These are phyloP conservation scores for Apiospora hydei DNA, from an alignment of 2,329 filamentous ascomycete species.

Conservation along the genomic window DNA sequence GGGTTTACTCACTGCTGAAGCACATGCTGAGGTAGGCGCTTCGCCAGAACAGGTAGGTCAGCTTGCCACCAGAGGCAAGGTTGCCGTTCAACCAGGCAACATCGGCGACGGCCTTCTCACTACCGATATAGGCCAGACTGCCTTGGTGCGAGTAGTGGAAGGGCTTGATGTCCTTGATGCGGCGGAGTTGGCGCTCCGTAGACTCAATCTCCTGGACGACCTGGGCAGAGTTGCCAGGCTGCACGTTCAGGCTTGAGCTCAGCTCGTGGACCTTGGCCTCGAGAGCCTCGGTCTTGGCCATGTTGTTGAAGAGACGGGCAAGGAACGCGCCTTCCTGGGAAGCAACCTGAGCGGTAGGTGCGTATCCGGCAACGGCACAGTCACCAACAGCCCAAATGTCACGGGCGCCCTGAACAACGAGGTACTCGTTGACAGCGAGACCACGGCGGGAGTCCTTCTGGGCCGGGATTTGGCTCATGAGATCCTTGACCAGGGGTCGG, in stretches of 20 bases:
- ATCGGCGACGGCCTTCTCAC: conserved; percentile 96
- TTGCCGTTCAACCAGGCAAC: conserved; percentile 98
- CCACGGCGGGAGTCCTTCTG: conserved; percentile 95
- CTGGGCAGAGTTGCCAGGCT: conserved; percentile 72
- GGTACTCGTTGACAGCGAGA: conserved; percentile 96
- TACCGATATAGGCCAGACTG: conserved; percentile 95
- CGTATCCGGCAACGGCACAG: conserved; percentile 96
- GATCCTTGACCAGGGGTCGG: conserved; percentile 86
- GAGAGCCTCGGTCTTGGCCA: conserved; percentile 90
- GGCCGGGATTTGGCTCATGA: conserved; percentile 90
- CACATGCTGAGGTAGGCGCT: conserved; percentile 99
- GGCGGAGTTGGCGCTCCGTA: conserved; percentile 84
- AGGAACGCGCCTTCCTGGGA: conserved; percentile 96
- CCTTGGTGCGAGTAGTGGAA: conserved; percentile 99
- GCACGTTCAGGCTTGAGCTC: conserved; percentile 65
- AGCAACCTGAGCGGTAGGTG: conserved; percentile 95
- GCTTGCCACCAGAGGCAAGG: conserved; percentile 87
- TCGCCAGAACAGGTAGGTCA: conserved; percentile 99
- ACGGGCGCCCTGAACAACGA: conserved; percentile 95
- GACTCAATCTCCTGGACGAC: conserved; percentile 78
- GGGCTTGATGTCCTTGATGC: conserved; percentile 93
- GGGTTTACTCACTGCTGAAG: conserved; percentile 86
- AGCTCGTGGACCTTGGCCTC: conserved; percentile 79
- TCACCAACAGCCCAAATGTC: conserved; percentile 99
- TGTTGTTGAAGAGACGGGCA: conserved; percentile 96